Conservation (phyloP, 331 rosid genomes). For the Dryas integrifolia region DNA sequence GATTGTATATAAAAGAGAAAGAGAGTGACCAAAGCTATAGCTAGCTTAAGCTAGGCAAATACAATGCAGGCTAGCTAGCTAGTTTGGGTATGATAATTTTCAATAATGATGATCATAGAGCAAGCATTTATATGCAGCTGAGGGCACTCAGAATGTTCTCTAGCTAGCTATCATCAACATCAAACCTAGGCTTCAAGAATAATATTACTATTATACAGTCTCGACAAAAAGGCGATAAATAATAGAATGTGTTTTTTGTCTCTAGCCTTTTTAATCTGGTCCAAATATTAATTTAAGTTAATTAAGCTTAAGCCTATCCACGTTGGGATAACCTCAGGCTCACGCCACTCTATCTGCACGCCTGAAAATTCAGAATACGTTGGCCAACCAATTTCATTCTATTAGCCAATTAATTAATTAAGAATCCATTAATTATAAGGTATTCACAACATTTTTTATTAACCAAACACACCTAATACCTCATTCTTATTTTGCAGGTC, state of each 20-base stretch:
- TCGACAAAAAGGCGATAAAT: conserved; percentile 47
- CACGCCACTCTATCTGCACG: conserved; percentile 44
- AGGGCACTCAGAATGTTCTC: conserved; percentile 42
- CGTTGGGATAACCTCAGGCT: conserved; percentile 63
- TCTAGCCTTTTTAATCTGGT: conserved; percentile 21
- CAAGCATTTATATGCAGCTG: conserved; percentile 4
- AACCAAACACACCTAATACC: no score
- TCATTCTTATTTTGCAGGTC: no score
- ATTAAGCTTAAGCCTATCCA: conserved; percentile 5
- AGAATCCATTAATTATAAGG: no score
- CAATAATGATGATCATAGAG: conserved; percentile 15
- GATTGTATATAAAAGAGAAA: no score
- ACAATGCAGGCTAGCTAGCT: not conserved
- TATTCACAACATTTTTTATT: no score
- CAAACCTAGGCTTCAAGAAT: conserved; percentile 39
- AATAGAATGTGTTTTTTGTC: conserved; percentile 55
- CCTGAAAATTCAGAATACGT: conserved; percentile 21
- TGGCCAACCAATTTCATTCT: conserved; percentile 28
- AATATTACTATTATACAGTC: conserved; percentile 18
- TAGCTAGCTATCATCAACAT: conserved; percentile 26
- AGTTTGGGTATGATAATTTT: conserved; percentile 16
- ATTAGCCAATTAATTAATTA: not conserved
- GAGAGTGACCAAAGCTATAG: not conserved
- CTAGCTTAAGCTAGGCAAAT: not conserved
- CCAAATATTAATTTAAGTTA: no score